These are phyloP conservation scores for Lasiosphaeriaceae sp. DNA, from an alignment of 495 filamentous ascomycete species.

Conservation along the genomic window DNA sequence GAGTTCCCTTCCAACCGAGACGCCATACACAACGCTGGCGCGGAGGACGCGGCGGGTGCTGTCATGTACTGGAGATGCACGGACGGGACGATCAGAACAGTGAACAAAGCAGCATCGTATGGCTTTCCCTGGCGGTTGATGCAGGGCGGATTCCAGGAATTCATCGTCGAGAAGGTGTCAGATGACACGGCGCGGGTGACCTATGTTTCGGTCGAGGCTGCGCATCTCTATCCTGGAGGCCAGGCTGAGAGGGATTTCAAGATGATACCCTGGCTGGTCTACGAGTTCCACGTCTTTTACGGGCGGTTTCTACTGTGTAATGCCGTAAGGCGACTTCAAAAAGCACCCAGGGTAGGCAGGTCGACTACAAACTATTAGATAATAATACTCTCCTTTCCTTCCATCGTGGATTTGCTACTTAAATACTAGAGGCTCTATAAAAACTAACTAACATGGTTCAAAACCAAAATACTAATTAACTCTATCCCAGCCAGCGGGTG, in stretches of 20 bases:
- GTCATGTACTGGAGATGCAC: constrained; percentile 4
- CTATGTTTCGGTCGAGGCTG: constrained; percentile 7
- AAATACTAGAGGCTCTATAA: no score
- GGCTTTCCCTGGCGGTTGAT: neutral
- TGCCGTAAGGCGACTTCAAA: neutral
- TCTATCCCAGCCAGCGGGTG: no score
- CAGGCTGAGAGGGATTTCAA: neutral
- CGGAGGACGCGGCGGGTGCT: neutral
- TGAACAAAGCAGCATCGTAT: neutral
- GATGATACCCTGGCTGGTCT: constrained; percentile 3
- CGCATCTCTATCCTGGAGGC: neutral
- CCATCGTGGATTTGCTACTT: no score
- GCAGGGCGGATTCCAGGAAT: constrained; percentile 9
- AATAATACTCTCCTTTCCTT: no score
- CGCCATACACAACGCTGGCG: neutral
- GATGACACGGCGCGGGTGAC: neutral
- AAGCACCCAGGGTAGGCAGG: neutral
- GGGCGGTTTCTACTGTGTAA: constrained; percentile 1
- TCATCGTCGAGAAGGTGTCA: constrained; percentile 8
- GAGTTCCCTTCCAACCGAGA: neutral
- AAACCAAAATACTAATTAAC: no score
- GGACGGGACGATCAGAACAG: neutral
- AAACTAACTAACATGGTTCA: no score
- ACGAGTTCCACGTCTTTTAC: constrained; percentile 9
- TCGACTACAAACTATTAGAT: neutral